Evolutionary conservation across 2,329 filamentous ascomycete genomes (phyloP), one percentile per base, ranked within the genome.

Genomic region (Scedosporium minutisporum): DNA sequence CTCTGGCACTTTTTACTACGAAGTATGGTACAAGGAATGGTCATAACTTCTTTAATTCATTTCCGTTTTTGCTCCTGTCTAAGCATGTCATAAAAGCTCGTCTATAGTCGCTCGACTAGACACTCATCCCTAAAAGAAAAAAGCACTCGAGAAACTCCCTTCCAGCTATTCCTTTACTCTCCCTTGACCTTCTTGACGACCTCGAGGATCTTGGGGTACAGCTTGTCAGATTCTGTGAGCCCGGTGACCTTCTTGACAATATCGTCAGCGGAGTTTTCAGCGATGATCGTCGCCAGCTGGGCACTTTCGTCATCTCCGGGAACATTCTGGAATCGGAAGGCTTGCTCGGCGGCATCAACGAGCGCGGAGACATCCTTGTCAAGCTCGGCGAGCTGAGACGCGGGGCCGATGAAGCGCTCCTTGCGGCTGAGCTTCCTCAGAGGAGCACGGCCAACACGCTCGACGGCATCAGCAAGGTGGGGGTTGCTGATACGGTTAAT

Each of bases 331-430:
- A 97, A 99, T 66, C 89, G 90, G 74, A 99, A 88, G 6, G 91
- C 88, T 86, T 93, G 91, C 81, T 97, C 93, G 57, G 95, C 85
- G 21, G 91, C 90, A 64, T 88, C 88, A 61, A 97, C 80, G 33
- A 99, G 82, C 61, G 84, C 87, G 63, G 86, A 82, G 73, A 87
- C 88, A 68, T 85, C 83, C 76, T 91, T 81, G 64, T 86, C 91
- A 64, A 83, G 81, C 80, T 96, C 91, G 57, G 92, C 92, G 18
- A 99, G 85, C 77, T 96, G 89, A 9, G 90, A 86, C 57, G 95
- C 93, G 4, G 95, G 95, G 57, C 90, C 92, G 69, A 99, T 87
- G 80, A 99, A 96, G 55, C 95, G 92, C 80, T 99, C 95, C 79
- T 96, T 95, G 75, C 93, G 90, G 67, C 88, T 88, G 41, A 99